Evolutionary conservation across 352 stramenopile species (phyloP), one percentile per base, ranked within the genome.

Genomic region (Phytophthora hybrid): DNA sequence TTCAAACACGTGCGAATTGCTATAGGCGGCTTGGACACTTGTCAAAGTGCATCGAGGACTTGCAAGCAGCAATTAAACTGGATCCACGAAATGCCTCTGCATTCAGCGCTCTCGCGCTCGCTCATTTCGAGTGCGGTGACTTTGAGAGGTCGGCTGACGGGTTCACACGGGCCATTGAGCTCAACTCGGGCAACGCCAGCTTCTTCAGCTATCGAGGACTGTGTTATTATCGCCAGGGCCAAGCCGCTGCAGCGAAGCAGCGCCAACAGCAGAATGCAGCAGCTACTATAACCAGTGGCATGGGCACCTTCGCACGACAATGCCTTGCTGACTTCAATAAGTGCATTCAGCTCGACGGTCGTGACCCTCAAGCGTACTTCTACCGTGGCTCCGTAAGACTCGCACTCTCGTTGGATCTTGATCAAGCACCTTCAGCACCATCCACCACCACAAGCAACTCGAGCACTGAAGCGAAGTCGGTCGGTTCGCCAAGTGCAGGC

Each of bases 281-380:
- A 51, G 23, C 59, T 46, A 58, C 53, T n/a, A 41, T 59, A 54
- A 62, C 53, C 66, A 78, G 32, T 53, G 61, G 67, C 18, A 68
- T 76, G 58, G 63, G 67, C 3, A 19, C 59, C 16, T 86, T 80
- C 39, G 85, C 78, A n/a, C 85, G 83, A 11, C 67, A 81, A 56
- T 91, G 83, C 46, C 74, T 93, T 29, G 74, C 77, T 5, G 88
- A 95, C 60, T 89, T 95, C 34, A 93, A 93, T 56, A 76, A 78
- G 32, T 84, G 82, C 29, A 89, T 95, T 64, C 83, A 93, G 59
- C 76, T 95, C 18, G 87, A 94, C 41, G 85, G 88, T 21, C 88
- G 83, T 7, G 87, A 94, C 49, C 83, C 87, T 0, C 81, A 93
- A 61, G 79, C 85, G 29, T 94, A 94, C 70, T 94, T 93, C 65